phyloP scores from a whole-genome alignment of 116 monocot species.

The Zostera marina region DNA sequence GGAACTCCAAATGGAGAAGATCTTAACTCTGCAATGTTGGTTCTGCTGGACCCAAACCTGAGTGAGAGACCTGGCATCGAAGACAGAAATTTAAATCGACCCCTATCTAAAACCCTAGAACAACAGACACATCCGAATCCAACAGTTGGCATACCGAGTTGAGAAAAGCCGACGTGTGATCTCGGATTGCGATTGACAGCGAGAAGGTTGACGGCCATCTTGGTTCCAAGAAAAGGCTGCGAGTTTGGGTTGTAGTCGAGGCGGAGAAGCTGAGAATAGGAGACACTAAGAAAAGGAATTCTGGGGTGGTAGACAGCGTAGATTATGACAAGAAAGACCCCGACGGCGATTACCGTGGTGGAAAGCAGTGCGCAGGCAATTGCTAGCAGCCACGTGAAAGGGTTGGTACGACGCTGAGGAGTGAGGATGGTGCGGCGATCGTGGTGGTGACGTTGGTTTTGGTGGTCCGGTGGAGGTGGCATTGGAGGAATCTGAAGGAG shows the following conservation, averaged over 20 bases:
- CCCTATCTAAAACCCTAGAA: background rate
- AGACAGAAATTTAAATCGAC: background rate
- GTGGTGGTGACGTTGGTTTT: background rate
- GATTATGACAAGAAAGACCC: conserved; percentile 11
- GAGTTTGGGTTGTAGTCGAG: conserved; percentile 12
- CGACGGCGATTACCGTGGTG: conserved; percentile 14
- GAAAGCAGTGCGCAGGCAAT: conserved; percentile 13
- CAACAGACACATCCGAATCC: background rate
- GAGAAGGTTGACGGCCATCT: conserved; percentile 7
- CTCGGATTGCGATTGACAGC: conserved; percentile 19
- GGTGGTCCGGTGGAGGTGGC: conserved; percentile 1
- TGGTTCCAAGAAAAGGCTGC: conserved; percentile 5
- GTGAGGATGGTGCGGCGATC: background rate
- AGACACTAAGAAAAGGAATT: conserved; percentile 12
- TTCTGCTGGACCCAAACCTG: conserved; percentile 14
- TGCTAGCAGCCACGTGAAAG: conserved; percentile 16
- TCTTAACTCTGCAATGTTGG: conserved; percentile 25
- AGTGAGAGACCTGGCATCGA: background rate
- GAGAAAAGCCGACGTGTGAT: conserved; percentile 31
- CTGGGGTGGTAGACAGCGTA: conserved; percentile 25
- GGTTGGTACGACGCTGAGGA: conserved; percentile 7
- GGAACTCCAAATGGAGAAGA: conserved; percentile 30
- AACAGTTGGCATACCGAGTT: conserved; percentile 3
- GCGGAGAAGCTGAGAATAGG: conserved; percentile 11
- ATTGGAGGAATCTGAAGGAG: background rate